Conservation (phyloP, 495 filamentous ascomycete genomes). For the Daldinia grandis region DNA sequence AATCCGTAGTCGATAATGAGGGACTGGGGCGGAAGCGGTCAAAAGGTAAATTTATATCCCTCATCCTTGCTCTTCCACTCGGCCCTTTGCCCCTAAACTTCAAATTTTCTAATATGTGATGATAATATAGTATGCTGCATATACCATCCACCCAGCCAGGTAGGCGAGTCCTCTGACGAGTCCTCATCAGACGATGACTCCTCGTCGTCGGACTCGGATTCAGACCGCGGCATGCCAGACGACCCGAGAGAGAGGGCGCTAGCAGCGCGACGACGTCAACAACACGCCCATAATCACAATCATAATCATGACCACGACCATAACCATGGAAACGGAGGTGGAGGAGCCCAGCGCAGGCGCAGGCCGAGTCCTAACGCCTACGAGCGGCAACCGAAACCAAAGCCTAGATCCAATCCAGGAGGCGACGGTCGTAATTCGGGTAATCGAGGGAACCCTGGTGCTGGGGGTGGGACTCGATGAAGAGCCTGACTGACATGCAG, state of each 20-base stretch:
- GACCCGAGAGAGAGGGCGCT: slow-evolving; percentile 42
- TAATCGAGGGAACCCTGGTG: slow-evolving; percentile 4
- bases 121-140: slow-evolving; percentile 91
- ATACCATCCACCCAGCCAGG: slow-evolving; percentile 84
- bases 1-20: slow-evolving; percentile 96
- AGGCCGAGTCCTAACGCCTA: slow-evolving; percentile 91
- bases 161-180: slow-evolving; percentile 87
- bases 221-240: slow-evolving; percentile 38
- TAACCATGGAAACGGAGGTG: slow-evolving; percentile 45
- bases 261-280: slow-evolving; percentile 33
- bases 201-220: slow-evolving; percentile 53
- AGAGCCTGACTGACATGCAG: neutral
- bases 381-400: slow-evolving; percentile 82
- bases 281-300: slow-evolving; percentile 49
- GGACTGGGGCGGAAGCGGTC: slow-evolving; percentile 91
- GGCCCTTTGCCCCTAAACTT: neutral
- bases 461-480: slow-evolving; percentile 2
- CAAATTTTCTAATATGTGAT: neutral
- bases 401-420: slow-evolving; percentile 38
- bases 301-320: slow-evolving; percentile 53
- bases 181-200: slow-evolving; percentile 66
- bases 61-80: neutral
- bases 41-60: slow-evolving; percentile 71
- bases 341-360: slow-evolving; percentile 55
- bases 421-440: slow-evolving; percentile 11